Evolutionary conservation across 768 basidiomycete genomes (phyloP).

Genomic region (Tricholoma terreum): DNA sequence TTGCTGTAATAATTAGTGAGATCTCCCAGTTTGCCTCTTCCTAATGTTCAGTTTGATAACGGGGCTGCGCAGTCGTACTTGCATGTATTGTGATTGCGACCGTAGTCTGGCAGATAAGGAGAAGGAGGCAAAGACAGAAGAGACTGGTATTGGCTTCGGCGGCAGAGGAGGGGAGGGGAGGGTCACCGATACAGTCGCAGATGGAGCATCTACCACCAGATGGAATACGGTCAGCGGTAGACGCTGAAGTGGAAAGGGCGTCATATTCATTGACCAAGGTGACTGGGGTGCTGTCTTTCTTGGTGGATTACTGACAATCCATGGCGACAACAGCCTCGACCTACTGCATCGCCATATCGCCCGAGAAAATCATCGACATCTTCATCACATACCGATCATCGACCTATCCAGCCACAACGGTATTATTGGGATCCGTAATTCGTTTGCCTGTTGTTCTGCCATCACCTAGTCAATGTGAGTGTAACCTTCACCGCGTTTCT

Average conservation of each 20-base stretch:
- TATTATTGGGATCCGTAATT: background rate
- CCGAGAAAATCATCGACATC: background rate
- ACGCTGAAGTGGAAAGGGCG: background rate
- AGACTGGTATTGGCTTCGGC: background rate
- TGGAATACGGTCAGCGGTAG: background rate
- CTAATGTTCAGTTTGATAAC: background rate
- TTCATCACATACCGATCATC: background rate
- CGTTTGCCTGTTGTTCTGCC: background rate
- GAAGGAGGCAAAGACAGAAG: background rate
- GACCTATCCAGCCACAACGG: background rate
- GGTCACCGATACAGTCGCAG: background rate
- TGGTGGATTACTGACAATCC: background rate
- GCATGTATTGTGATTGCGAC: slow-evolving; percentile 24
- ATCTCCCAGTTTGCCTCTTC: background rate
- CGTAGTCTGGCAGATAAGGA: slow-evolving; percentile 23
- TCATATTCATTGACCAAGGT: background rate
- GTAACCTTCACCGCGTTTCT: no score
- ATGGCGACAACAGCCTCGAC: background rate
- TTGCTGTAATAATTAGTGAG: slow-evolving; percentile 34
- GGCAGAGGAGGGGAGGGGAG: background rate
- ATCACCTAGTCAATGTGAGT: background rate
- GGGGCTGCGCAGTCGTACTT: slow-evolving; percentile 18
- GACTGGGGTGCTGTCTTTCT: background rate
- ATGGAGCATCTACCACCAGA: background rate
- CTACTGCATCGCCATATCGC: background rate